Percentiles rank a stretch among this genome's conserved stretches.
These are phyloP conservation scores for Trifolium fragiferum DNA, from an alignment of 306 rosid genomes.

Conservation along the genomic window DNA sequence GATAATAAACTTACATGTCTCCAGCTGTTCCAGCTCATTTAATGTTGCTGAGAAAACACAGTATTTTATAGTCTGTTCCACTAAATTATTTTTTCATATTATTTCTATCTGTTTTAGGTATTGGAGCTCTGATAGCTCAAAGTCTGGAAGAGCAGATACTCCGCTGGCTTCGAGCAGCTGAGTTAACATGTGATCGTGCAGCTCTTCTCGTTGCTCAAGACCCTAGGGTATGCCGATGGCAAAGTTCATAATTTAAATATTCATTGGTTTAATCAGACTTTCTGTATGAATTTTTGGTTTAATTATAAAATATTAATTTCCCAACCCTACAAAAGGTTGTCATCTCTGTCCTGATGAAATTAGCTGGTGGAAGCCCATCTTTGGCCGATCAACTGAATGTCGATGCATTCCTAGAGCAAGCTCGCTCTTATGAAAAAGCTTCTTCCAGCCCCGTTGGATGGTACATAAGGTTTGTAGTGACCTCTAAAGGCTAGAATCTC, in stretches of 20 bases:
- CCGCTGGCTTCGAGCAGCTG: constrained; percentile 99
- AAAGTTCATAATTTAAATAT: constrained; percentile 11
- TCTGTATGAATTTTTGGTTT: constrained; percentile 26
- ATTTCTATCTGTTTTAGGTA: constrained; percentile 59
- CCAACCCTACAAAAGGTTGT: constrained; percentile 87
- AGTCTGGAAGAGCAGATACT: constrained; percentile 88
- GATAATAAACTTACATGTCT: neutral
- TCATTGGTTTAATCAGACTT: constrained; percentile 12
- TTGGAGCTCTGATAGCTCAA: constrained; percentile 89
- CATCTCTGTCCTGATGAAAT: constrained; percentile 96
- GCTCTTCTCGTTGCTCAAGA: constrained; percentile 99
- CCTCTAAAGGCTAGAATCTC: neutral
- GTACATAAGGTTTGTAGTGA: constrained; percentile 77
- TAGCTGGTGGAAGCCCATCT: constrained; percentile 98
- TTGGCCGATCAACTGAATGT: constrained; percentile 94
- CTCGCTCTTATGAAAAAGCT: constrained; percentile 96
- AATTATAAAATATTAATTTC: constrained; percentile 44
- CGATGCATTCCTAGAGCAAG: constrained; percentile 96
- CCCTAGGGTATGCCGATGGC: constrained; percentile 66
- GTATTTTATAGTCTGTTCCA: constrained; percentile 6
- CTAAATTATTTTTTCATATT: constrained; percentile 22
- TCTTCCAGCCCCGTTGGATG: constrained; percentile 95
- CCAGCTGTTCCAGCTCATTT: neutral
- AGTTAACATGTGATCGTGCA: constrained; percentile 97
- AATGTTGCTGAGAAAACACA: constrained; percentile 23